phyloP scores from a whole-genome alignment of 2,329 filamentous ascomycete genomes.

The Sphaceloma murrayae region DNA sequence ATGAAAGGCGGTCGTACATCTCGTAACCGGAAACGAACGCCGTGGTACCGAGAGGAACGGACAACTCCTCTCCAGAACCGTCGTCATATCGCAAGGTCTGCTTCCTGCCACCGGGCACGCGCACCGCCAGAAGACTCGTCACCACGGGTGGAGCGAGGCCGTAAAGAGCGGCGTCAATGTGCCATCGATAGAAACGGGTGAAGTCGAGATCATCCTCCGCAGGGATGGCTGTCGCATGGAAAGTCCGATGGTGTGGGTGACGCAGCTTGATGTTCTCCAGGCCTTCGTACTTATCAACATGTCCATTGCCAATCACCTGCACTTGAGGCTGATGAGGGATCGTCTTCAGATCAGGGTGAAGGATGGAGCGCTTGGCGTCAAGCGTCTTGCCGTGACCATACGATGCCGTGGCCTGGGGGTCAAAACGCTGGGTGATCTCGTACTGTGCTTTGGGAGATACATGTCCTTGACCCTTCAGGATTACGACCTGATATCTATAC shows the following conservation, averaged over 20 bases:
- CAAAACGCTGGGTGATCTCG: constrained; percentile 63
- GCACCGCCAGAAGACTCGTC: constrained; percentile 64
- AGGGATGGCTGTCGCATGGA: constrained; percentile 58
- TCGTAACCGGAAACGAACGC: constrained; percentile 63
- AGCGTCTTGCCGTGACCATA: constrained; percentile 72
- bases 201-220: constrained; percentile 49
- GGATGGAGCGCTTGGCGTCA: constrained; percentile 54
- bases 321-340: constrained; percentile 71
- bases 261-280: constrained; percentile 56
- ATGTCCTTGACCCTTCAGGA: constrained; percentile 58
- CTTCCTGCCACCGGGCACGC: constrained; percentile 55
- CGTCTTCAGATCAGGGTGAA: constrained; percentile 72
- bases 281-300: constrained; percentile 60
- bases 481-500: constrained; percentile 58
- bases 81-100: constrained; percentile 68
- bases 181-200: constrained; percentile 64
- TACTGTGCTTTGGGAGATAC: constrained; percentile 63
- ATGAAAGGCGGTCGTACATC: constrained; percentile 59
- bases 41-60: constrained; percentile 64
- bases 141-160: constrained; percentile 64
- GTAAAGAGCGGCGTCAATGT: constrained; percentile 71
- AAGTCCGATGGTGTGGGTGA: constrained; percentile 69
- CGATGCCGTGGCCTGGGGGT: constrained; percentile 48
- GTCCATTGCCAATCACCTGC: constrained; percentile 70
- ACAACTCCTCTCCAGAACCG: constrained; percentile 53